These are phyloP conservation scores for Globisporangium takayamanum DNA, from an alignment of 352 stramenopile genomes.

Conservation along the genomic window DNA sequence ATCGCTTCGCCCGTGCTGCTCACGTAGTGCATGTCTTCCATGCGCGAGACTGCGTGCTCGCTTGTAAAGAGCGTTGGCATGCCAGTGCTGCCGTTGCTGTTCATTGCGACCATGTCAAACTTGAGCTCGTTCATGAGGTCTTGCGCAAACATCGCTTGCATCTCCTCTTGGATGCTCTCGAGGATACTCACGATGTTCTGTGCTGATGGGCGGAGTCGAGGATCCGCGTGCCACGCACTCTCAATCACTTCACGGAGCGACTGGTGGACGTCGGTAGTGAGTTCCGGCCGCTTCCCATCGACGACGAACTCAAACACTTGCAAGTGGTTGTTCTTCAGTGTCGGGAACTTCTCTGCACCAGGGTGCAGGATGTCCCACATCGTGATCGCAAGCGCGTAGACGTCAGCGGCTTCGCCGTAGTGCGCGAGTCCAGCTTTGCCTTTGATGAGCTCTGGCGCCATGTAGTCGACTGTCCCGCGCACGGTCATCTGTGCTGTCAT, in stretches of 20 bases:
- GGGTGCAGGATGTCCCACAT: conserved; percentile 78
- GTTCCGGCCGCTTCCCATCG: conserved; percentile 27
- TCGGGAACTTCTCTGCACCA: conserved; percentile 39
- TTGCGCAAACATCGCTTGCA: conserved; percentile 9
- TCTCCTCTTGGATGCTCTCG: conserved; percentile 23
- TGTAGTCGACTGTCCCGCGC: conserved; percentile 58
- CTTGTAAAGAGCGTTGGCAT: conserved; percentile 2
- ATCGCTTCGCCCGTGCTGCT: conserved; percentile 20
- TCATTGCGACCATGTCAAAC: background rate
- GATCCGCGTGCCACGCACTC: conserved; percentile 15
- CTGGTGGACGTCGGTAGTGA: conserved; percentile 6
- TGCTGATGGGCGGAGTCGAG: conserved; percentile 15
- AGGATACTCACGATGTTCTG: conserved; percentile 21
- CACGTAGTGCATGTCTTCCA: conserved; percentile 21
- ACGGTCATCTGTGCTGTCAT: conserved; percentile 36
- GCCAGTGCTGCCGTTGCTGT: background rate
- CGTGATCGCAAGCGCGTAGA: conserved; percentile 71
- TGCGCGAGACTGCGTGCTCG: conserved; percentile 8
- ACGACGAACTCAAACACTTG: conserved; percentile 35
- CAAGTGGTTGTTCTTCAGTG: conserved; percentile 27
- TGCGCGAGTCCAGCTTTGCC: conserved; percentile 57
- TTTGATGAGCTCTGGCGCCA: conserved; percentile 75
- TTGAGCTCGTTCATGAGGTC: conserved; percentile 8
- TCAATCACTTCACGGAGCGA: conserved; percentile 18
- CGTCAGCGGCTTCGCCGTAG: conserved; percentile 65